Conservation (phyloP, 352 stramenopile genomes). For the Phytophthora niederhauseri region DNA sequence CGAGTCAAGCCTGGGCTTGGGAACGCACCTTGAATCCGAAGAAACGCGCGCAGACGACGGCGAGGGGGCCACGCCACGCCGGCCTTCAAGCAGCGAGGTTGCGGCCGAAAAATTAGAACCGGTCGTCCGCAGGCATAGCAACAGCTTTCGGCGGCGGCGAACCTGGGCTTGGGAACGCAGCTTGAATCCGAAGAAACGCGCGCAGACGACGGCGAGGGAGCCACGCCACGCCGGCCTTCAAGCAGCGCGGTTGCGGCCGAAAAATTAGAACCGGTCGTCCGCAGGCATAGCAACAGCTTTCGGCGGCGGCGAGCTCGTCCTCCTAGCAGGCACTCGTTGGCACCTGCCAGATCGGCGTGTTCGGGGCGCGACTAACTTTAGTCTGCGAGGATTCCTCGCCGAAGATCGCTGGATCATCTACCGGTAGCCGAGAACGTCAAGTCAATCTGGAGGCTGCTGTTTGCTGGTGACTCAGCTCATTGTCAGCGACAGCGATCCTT, state of each 20-base stretch:
- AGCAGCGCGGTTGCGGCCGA: neutral
- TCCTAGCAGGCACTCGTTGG: neutral
- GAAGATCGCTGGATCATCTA: constrained; percentile 14
- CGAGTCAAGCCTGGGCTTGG: constrained; percentile 2
- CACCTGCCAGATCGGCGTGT: neutral
- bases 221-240: neutral
- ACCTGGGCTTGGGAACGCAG: neutral
- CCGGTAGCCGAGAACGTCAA: neutral
- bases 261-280: neutral
- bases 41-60: constrained; percentile 18
- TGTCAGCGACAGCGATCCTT: constrained; percentile 5
- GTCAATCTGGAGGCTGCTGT: neutral
- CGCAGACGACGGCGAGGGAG: constrained; percentile 6
- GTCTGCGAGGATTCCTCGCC: constrained; percentile 14
- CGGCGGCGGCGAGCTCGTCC: neutral
- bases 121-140: neutral
- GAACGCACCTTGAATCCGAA: neutral
- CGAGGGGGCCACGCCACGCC: neutral
- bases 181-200: constrained; percentile 12
- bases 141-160: too few relatives aligned
- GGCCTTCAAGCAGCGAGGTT: neutral
- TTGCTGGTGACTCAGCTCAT: neutral
- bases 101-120: neutral
- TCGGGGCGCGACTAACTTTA: constrained; percentile 2
- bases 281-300: neutral